Evolutionary conservation across 1,284 basidiomycete species (phyloP), one percentile per base, ranked within the genome.

Genomic region (Ceraceosorus guamensis): DNA sequence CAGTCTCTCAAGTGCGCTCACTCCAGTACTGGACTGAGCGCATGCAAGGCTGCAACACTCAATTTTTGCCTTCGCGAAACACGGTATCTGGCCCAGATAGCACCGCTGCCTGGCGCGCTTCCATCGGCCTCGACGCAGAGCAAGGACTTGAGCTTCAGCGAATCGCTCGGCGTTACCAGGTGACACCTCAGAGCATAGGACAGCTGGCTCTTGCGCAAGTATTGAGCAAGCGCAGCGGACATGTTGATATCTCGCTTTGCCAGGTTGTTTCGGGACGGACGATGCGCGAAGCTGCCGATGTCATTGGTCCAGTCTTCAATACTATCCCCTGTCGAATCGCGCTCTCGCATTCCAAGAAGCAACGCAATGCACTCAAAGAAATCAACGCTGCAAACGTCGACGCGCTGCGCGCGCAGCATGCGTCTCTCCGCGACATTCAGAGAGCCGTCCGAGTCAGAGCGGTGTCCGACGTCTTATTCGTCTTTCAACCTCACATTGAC

Each of bases 301-400:
- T 66, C 32, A 56, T 75, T 14, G 71, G 71, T 4, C 71, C 72
- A 0, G 61, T 69, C 0, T 67, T 75, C 57, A 75, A 75, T 47
- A 73, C 72, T 6, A 58, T 72, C 16, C 31, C 11, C 56, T 63
- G 43, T 62, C 70, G 49, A 63, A 66, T 13, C 35, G 66, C 16
- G 31, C 44, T 52, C 18, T 30, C n/a, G 14, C 6, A 30, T 30
- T 30, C 10, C 39, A 11, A 11, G 11, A 41, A 41, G 39, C 11
- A 11, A 11, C 39, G 39, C 39, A 16, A 41, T 11, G 39, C 39
- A 41, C 39, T 41, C 11, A 11, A 16, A 11, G 11, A 16, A 2
- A 41, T 41, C 39, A 11, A 41, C 16, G 39, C 39, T 16, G 39
- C 10, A 11, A 41, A 41, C 16, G 39, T 41, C 39, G 39, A 11